These are phyloP conservation scores for Ophiostoma pallidulum DNA, from an alignment of 2,329 filamentous ascomycete species.

Conservation along the genomic window DNA sequence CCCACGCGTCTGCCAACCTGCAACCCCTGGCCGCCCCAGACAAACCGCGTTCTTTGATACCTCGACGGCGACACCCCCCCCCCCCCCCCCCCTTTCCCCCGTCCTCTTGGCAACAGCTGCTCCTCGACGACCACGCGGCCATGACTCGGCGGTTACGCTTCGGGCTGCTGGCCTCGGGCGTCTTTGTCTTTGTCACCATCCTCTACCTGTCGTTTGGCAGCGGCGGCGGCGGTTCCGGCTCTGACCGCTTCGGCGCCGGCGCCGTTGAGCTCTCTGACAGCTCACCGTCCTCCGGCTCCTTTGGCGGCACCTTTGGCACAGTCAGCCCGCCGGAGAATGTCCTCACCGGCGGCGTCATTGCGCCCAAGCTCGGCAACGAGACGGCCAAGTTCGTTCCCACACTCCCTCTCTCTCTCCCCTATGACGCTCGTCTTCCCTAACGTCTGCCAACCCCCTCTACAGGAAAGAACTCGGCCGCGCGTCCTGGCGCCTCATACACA, in stretches of 20 bases:
- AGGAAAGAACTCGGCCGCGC: slow-evolving; percentile 51
- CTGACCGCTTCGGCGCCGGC: background rate
- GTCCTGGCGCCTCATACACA: slow-evolving; percentile 62
- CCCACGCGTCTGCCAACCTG: too few relatives aligned
- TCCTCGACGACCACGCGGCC: background rate
- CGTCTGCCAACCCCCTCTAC: background rate
- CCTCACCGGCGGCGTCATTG: slow-evolving; percentile 61
- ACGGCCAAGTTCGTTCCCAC: slow-evolving; percentile 55
- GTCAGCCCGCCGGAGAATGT: slow-evolving; percentile 39
- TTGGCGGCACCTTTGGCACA: slow-evolving; percentile 3
- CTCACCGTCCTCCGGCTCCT: background rate
- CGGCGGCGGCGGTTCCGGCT: slow-evolving; percentile 2
- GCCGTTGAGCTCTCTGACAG: background rate
- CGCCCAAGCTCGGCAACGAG: slow-evolving; percentile 73
- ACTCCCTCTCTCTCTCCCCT: slow-evolving; percentile 9
- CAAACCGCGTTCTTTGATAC: background rate
- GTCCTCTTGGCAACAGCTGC: too few relatives aligned
- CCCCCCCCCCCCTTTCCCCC: too few relatives aligned
- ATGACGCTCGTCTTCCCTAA: background rate
- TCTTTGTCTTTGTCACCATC: slow-evolving; percentile 9
- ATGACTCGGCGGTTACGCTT: slow-evolving; percentile 14
- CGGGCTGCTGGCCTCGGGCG: slow-evolving; percentile 7
- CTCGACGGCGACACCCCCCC: background rate
- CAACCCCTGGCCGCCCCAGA: too few relatives aligned
- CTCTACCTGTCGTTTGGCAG: slow-evolving; percentile 12